Conservation (phyloP, 805 yeast species). For the Alloascoidea hylecoeti region DNA sequence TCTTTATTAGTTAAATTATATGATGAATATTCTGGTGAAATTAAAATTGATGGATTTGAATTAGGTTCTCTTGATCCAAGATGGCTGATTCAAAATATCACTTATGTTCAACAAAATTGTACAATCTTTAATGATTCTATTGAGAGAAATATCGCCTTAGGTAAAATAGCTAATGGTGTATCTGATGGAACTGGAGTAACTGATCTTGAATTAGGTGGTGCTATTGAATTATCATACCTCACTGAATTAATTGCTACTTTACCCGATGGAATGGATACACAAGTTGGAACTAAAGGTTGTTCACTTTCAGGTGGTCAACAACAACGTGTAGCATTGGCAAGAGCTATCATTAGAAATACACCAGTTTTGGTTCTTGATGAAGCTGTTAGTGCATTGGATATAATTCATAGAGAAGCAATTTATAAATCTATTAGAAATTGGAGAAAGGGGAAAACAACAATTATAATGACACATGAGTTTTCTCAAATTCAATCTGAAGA, state of each 20-base stretch:
- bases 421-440: slow-evolving; percentile 37
- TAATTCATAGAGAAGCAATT: slow-evolving; percentile 26
- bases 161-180: slow-evolving; percentile 12
- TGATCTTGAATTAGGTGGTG: slow-evolving; percentile 21
- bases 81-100: slow-evolving; percentile 50
- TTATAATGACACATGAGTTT: slow-evolving; percentile 70
- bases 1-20: slow-evolving; percentile 51
- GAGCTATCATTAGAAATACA: slow-evolving; percentile 63
- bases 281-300: slow-evolving; percentile 29
- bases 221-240: slow-evolving; percentile 38
- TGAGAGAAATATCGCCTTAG: slow-evolving; percentile 47
- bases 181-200: slow-evolving; percentile 14
- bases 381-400: slow-evolving; percentile 71
- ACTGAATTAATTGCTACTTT: slow-evolving; percentile 30
- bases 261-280: slow-evolving; percentile 41
- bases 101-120: slow-evolving; percentile 63
- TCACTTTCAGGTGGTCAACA: slow-evolving; percentile 82
- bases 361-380: slow-evolving; percentile 80
- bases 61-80: slow-evolving; percentile 24
- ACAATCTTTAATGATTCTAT: slow-evolving; percentile 52
- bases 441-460: slow-evolving; percentile 61
- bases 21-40: slow-evolving; percentile 31
- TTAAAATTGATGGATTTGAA: slow-evolving; percentile 40
- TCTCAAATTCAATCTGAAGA: slow-evolving; percentile 43
- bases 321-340: slow-evolving; percentile 73